These are phyloP conservation scores for Camillea tinctor DNA, from an alignment of 2,329 filamentous ascomycete species.

Conservation along the genomic window DNA sequence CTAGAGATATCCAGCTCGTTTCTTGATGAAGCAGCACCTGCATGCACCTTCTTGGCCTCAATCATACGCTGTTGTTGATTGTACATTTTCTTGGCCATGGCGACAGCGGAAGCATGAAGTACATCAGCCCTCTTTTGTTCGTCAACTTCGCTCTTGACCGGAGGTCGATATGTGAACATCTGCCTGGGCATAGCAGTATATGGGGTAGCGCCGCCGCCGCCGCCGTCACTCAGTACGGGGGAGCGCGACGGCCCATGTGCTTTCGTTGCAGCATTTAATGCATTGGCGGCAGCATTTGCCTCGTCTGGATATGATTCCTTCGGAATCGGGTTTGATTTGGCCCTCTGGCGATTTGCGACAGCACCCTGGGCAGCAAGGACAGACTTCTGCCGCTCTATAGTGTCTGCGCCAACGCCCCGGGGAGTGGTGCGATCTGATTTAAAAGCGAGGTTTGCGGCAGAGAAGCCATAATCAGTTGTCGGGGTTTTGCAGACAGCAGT, in stretches of 20 bases:
- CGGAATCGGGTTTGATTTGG: conserved; percentile 59
- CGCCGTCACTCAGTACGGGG: conserved; percentile 52
- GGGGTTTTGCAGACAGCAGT: conserved; percentile 51
- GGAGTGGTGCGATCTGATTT: conserved; percentile 44
- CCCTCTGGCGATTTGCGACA: conserved; percentile 63
- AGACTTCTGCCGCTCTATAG: conserved; percentile 60
- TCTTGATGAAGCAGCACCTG: conserved; percentile 28
- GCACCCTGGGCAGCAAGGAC: conserved; percentile 75
- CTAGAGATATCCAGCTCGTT: conserved; percentile 33
- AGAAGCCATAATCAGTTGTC: conserved; percentile 53
- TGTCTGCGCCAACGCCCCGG: conserved; percentile 43
- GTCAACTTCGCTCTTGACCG: conserved; percentile 68
- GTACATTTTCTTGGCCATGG: conserved; percentile 90
- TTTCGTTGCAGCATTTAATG: conserved; percentile 69
- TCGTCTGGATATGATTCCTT: conserved; percentile 53
- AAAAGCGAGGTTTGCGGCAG: conserved; percentile 69
- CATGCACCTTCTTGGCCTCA: conserved; percentile 45
- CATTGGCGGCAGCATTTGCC: conserved; percentile 62
- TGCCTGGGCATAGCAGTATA: conserved; percentile 66
- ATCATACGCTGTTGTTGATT: conserved; percentile 63
- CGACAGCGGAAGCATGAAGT: conserved; percentile 77
- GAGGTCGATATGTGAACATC: conserved; percentile 77
- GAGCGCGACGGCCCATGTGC: conserved; percentile 56
- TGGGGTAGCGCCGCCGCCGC: conserved; percentile 67
- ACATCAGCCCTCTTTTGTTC: conserved; percentile 71